phyloP scores from a whole-genome alignment of 768 basidiomycete species.

The Tephrocybe sp. region DNA sequence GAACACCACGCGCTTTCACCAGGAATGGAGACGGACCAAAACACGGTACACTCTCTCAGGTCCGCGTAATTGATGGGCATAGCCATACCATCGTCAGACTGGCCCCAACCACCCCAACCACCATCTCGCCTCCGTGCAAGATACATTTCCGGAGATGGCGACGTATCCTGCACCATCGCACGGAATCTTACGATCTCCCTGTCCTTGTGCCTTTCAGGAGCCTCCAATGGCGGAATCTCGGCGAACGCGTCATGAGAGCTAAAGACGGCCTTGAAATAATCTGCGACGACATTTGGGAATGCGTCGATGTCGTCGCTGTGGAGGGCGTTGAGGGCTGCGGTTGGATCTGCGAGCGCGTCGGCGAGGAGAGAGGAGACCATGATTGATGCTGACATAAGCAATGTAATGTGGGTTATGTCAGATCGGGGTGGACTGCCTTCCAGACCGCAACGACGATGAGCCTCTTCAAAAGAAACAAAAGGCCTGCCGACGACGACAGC shows the following conservation, averaged over 20 bases:
- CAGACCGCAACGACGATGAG: conserved; percentile 33
- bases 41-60: conserved; percentile 57
- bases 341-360: conserved; percentile 50
- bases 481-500: conserved; percentile 32
- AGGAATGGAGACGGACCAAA: conserved; percentile 78
- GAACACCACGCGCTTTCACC: conserved; percentile 61
- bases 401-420: conserved; percentile 12
- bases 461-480: conserved; percentile 57
- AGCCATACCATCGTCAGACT: conserved; percentile 33
- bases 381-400: conserved; percentile 29
- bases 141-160: conserved; percentile 70
- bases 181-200: conserved; percentile 69
- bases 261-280: conserved; percentile 47
- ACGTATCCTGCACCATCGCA: conserved; percentile 83
- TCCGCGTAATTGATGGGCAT: conserved; percentile 40
- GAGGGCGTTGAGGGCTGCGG: conserved; percentile 45
- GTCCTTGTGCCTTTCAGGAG: conserved; percentile 45
- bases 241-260: conserved; percentile 35
- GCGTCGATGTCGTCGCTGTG: conserved; percentile 28
- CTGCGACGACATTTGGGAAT: conserved; percentile 42
- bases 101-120: conserved; percentile 74
- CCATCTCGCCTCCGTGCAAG: conserved; percentile 43
- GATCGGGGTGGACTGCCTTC: not conserved
- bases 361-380: conserved; percentile 55
- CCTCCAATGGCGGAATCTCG: conserved; percentile 58